Conservation (phyloP, 129 eudicot genomes). For the Mikania micrantha region DNA sequence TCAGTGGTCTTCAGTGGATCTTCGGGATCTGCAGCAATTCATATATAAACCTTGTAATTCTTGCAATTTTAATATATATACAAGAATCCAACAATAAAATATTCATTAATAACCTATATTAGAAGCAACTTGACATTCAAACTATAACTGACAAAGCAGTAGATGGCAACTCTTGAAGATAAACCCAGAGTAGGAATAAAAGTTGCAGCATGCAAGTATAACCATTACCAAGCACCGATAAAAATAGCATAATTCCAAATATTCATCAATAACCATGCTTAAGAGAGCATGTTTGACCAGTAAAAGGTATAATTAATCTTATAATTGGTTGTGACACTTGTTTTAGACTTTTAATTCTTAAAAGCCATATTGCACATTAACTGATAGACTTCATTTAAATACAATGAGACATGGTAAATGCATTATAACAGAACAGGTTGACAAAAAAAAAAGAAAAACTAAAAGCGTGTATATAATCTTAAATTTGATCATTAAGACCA, state of each 20-base stretch:
- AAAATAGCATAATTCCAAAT: too few species aligned
- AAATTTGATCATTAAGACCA: too few species aligned
- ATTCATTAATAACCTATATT: neutral
- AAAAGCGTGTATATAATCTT: neutral
- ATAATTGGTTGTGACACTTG: neutral
- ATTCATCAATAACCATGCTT: neutral
- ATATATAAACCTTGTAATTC: neutral
- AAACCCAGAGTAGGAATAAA: too few species aligned
- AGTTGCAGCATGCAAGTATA: too few species aligned
- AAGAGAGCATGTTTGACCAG: neutral
- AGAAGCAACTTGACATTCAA: neutral
- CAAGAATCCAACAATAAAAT: neutral
- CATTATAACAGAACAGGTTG: neutral
- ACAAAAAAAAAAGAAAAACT: neutral
- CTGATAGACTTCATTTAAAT: neutral
- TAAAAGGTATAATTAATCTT: neutral
- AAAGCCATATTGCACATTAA: neutral
- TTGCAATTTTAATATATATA: neutral
- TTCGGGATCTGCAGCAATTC: constrained; percentile 65
- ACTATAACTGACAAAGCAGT: too few species aligned
- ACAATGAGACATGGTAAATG: neutral
- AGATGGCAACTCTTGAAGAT: too few species aligned
- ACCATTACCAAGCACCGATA: too few species aligned
- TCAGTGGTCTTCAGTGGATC: constrained; percentile 97
- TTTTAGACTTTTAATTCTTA: neutral